Evolutionary conservation across 331 rosid species (phyloP), one percentile per base, ranked within the genome.

Genomic region (Quercus lobata): DNA sequence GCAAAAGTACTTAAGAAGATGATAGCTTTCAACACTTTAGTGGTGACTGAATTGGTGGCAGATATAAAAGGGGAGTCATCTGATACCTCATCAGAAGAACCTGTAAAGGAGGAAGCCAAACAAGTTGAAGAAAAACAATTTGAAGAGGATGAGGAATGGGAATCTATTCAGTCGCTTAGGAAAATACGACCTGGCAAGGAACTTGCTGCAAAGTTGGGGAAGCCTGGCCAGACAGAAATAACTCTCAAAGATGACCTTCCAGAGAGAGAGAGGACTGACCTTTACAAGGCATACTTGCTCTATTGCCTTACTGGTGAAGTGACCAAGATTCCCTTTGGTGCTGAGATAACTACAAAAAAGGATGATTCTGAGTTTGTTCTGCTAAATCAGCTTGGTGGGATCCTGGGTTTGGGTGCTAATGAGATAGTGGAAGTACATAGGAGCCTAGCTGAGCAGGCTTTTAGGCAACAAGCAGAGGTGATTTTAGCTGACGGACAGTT

Each of bases 401-500:
- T 96, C 74, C 84, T 96, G 83, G 99, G 98, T 78, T 80, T 96
- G 94, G 88, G 84, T 86, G 12, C 87, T 65, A 78, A 83, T 75
- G 99, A 93, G 86, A 88, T 80, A 75, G 90, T 93, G 72, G 99
- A 89, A 74, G 97, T 96, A 74, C 99, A 96, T 82, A 85, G 94
- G 80, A 58, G 96, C 77, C 84, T 92, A 56, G 99, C 99, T 0
- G 98, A 96, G 90, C 93, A 91, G 89, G 97, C 92, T 75, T 96
- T 96, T 87, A 88, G 92, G 94, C 93, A 93, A 84, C 96, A 96
- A 79, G 99, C 98, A 5, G 99, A 96, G 89, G 94, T 96, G 55
- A 93, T 96, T 86, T 87, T 96, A 81, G 99, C 99, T 29, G 99
- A 93, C 78, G 98, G 99, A 71, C 99, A 91, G 85, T 85, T 96